Conservation (phyloP, 116 monocot species). For the Phalaenopsis hybrid region DNA sequence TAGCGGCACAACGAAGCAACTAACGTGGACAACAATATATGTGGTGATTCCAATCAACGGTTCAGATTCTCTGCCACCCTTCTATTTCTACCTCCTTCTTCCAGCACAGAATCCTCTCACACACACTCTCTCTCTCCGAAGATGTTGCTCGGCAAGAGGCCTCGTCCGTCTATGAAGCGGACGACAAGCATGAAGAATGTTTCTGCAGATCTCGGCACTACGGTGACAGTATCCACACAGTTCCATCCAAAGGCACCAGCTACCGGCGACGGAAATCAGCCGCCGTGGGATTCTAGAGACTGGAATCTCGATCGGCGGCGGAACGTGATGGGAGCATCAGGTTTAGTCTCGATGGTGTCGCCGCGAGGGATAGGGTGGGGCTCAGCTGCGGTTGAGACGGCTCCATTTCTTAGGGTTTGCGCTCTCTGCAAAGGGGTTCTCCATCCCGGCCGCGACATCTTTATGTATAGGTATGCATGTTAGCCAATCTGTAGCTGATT, state of each 20-base stretch:
- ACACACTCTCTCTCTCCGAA: not conserved
- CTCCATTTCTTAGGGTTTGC: conserved; percentile 31
- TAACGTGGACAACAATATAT: not conserved
- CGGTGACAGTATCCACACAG: not conserved
- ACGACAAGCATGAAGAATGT: conserved; percentile 72
- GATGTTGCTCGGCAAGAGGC: conserved; percentile 76
- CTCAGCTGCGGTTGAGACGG: conserved; percentile 19
- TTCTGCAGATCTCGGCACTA: conserved; percentile 10
- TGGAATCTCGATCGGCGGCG: not conserved
- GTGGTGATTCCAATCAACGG: conserved; percentile 8
- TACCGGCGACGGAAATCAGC: not conserved
- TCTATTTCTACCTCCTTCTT: not conserved
- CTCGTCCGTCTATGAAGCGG: conserved; percentile 42
- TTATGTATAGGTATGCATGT: conserved; percentile 54
- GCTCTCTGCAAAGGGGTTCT: conserved; percentile 46
- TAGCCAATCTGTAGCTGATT: not conserved
- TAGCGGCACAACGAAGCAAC: not conserved
- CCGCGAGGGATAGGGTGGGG: not conserved
- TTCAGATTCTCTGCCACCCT: conserved; percentile 2
- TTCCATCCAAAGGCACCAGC: not conserved
- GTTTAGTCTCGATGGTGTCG: not conserved
- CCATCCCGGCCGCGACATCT: conserved; percentile 47
- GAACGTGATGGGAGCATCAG: not conserved
- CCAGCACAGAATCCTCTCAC: not conserved
- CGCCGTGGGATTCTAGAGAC: not conserved